These are phyloP conservation scores for Globisporangium barbulae DNA, from an alignment of 352 stramenopile species.

Conservation along the genomic window DNA sequence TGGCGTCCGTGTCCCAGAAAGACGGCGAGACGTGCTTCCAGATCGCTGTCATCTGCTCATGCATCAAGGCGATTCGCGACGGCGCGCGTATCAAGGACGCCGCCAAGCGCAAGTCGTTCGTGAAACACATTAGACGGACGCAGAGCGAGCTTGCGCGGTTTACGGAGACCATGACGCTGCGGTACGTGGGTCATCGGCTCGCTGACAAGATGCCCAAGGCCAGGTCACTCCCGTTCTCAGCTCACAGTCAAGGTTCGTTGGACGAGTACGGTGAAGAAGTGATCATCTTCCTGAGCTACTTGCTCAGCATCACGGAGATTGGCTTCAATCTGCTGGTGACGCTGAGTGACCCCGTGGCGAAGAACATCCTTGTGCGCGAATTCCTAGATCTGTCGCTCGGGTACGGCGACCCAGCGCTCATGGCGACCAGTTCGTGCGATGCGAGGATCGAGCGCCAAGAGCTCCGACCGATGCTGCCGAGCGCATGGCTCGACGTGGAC, in stretches of 20 bases:
- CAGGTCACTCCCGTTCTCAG: conserved; percentile 19
- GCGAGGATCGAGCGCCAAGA: conserved; percentile 61
- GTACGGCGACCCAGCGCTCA: conserved; percentile 45
- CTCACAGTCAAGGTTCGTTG: conserved; percentile 36
- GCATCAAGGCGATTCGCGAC: conserved; percentile 49
- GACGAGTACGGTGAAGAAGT: conserved; percentile 54
- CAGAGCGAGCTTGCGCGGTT: conserved; percentile 52
- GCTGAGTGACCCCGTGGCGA: conserved; percentile 53
- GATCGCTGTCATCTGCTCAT: conserved; percentile 61
- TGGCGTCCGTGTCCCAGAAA: conserved; percentile 37
- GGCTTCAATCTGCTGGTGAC: conserved; percentile 64
- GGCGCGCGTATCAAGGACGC: conserved; percentile 27
- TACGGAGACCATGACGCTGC: conserved; percentile 53
- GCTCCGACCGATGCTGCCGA: conserved; percentile 42
- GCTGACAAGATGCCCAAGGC: conserved; percentile 46
- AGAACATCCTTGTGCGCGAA: conserved; percentile 62
- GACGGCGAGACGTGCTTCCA: conserved; percentile 42
- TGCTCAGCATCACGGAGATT: conserved; percentile 64
- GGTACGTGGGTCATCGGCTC: conserved; percentile 63
- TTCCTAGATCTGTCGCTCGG: conserved; percentile 62
- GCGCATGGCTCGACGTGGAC: conserved; percentile 57
- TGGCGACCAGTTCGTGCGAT: conserved; percentile 72
- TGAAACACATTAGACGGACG: conserved; percentile 53
- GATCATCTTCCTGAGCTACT: conserved; percentile 50
- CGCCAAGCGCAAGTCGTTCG: conserved; percentile 63